Evolutionary conservation across 1,284 basidiomycete genomes (phyloP).

Genomic region (Ceraceosorus guamensis): DNA sequence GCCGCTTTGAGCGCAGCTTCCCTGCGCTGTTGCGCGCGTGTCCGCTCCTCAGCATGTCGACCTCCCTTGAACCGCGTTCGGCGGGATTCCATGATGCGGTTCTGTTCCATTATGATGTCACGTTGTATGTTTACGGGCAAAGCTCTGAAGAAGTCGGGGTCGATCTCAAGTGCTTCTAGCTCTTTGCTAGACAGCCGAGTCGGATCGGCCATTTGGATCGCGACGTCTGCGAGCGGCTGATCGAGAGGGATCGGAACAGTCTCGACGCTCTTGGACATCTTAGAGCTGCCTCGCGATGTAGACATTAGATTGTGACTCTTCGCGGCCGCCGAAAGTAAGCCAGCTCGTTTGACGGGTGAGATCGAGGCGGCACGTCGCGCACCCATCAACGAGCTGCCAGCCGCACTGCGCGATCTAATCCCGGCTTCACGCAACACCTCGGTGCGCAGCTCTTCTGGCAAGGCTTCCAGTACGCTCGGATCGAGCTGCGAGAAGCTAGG

Average conservation of each 20-base stretch:
- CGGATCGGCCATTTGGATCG: conserved; percentile 19
- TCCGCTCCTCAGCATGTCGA: conserved; percentile 3
- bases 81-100: not conserved
- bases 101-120: conserved; percentile 13
- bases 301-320: conserved; percentile 4
- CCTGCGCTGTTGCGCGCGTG: conserved; percentile 1
- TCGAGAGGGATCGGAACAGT: conserved; percentile 9
- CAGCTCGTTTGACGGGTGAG: conserved; percentile 15
- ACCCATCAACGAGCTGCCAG: not conserved
- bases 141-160: conserved; percentile 32
- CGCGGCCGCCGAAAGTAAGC: conserved; percentile 9
- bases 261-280: not conserved
- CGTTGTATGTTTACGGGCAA: conserved; percentile 31
- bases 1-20: not conserved
- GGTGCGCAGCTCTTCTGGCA: conserved; percentile 31
- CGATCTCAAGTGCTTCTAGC: conserved; percentile 25
- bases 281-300: not conserved
- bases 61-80: conserved; percentile 4
- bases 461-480: conserved; percentile 30
- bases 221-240: conserved; percentile 13
- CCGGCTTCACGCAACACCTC: conserved; percentile 31
- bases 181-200: conserved; percentile 12
- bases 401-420: not conserved
- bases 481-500: conserved; percentile 43
- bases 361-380: conserved; percentile 12